Percentiles rank a stretch among this genome's conserved stretches.
Evolutionary conservation across 2,329 filamentous ascomycete genomes (phyloP).

Genomic region (Tolypocladium inflatum): DNA sequence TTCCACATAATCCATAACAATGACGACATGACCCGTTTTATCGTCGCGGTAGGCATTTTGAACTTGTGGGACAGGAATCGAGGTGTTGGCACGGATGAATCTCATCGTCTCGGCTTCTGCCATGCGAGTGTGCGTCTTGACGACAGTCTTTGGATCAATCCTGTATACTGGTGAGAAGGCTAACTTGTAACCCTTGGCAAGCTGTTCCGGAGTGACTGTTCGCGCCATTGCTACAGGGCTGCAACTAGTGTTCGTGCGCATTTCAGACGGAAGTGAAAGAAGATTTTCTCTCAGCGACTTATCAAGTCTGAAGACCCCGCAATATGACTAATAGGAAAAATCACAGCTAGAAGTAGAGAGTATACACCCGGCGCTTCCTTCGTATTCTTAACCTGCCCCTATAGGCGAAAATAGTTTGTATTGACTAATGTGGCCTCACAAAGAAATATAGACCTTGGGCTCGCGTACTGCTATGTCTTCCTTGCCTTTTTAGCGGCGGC

Average conservation of each 20-base stretch:
- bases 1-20: background rate
- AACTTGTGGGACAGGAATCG: background rate
- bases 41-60: background rate
- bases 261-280: background rate
- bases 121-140: background rate
- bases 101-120: background rate
- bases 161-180: background rate
- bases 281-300: too few relatives aligned
- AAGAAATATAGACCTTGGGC: too few relatives aligned
- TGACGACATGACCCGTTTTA: background rate
- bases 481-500: background rate
- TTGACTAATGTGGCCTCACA: too few relatives aligned
- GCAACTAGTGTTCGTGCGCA: background rate
- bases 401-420: too few relatives aligned
- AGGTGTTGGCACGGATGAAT: background rate
- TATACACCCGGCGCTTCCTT: too few relatives aligned
- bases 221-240: background rate
- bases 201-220: background rate
- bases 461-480: background rate
- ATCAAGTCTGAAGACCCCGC: too few relatives aligned
- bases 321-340: too few relatives aligned
- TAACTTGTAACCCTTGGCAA: background rate
- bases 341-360: too few relatives aligned
- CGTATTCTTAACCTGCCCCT: too few relatives aligned
- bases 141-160: background rate